Conservation (phyloP, 2,329 filamentous ascomycete genomes). For the Trichophyton mentagrophytes region DNA sequence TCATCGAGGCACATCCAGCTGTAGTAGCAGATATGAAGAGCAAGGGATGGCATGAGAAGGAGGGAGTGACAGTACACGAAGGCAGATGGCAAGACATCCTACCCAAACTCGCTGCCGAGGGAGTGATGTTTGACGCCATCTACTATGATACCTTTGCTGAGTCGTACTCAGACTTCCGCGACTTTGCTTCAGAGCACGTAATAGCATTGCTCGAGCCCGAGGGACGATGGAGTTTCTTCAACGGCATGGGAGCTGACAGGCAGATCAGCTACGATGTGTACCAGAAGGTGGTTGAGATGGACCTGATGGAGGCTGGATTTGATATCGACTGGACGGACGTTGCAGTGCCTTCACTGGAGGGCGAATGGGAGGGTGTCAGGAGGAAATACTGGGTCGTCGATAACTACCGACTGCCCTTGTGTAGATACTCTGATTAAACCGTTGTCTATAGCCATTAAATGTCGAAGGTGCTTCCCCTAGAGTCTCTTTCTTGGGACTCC, state of each 20-base stretch:
- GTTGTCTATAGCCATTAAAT: background rate
- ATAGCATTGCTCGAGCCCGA: constrained; percentile 54
- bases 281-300: constrained; percentile 79
- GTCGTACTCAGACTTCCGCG: constrained; percentile 70
- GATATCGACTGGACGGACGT: constrained; percentile 79
- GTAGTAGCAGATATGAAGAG: constrained; percentile 57
- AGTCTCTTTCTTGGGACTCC: background rate
- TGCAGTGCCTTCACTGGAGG: constrained; percentile 58
- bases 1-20: constrained; percentile 71
- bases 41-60: constrained; percentile 54
- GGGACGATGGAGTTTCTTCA: constrained; percentile 51
- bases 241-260: constrained; percentile 77
- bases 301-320: constrained; percentile 75
- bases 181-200: constrained; percentile 80
- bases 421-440: constrained; percentile 23
- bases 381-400: constrained; percentile 83
- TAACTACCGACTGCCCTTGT: constrained; percentile 34
- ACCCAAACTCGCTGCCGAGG: constrained; percentile 52
- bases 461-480: background rate
- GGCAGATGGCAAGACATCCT: constrained; percentile 75
- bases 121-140: constrained; percentile 67
- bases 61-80: constrained; percentile 48
- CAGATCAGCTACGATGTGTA: constrained; percentile 95
- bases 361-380: constrained; percentile 78
- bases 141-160: constrained; percentile 99